Percentiles rank a stretch among this genome's conserved stretches.
phyloP scores from a whole-genome alignment of 2,329 filamentous ascomycete species.

The Sarocladiaceae sp. region DNA sequence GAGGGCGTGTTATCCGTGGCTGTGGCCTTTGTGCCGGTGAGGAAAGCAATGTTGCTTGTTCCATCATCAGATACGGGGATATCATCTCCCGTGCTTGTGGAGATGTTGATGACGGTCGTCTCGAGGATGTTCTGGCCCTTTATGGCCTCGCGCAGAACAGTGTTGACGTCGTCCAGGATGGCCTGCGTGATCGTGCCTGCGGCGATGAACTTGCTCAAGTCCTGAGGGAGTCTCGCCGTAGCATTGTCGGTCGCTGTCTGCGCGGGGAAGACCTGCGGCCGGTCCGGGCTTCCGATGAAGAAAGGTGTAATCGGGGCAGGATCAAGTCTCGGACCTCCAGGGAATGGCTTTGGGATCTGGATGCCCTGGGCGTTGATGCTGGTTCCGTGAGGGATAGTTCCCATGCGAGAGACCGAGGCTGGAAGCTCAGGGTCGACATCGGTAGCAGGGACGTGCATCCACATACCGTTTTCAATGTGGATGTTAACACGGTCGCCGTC shows the following conservation, averaged over 20 bases:
- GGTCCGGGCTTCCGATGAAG: conserved; percentile 1
- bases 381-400: conserved; percentile 35
- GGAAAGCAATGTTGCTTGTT: conserved; percentile 24
- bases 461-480: conserved; percentile 35
- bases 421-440: conserved; percentile 13
- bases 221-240: conserved; percentile 22
- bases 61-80: conserved; percentile 22
- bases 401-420: conserved; percentile 29
- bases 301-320: conserved; percentile 22
- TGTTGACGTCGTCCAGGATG: conserved; percentile 23
- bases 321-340: conserved; percentile 16
- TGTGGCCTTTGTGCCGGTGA: conserved; percentile 12
- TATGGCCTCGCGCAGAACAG: conserved; percentile 21
- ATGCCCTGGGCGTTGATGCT: conserved; percentile 33
- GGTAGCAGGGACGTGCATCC: conserved; percentile 29
- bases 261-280: not conserved
- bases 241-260: conserved; percentile 1
- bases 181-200: conserved; percentile 25
- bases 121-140: conserved; percentile 23
- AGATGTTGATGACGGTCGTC: conserved; percentile 23
- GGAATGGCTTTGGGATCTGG: conserved; percentile 11
- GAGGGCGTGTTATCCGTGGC: not conserved
- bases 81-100: conserved; percentile 14
- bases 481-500: conserved; percentile 21
- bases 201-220: conserved; percentile 20